Percentiles rank a stretch among this genome's conserved stretches.
Conservation (phyloP, 2,329 filamentous ascomycete genomes). For the Aspergillus pseudotamarii region DNA sequence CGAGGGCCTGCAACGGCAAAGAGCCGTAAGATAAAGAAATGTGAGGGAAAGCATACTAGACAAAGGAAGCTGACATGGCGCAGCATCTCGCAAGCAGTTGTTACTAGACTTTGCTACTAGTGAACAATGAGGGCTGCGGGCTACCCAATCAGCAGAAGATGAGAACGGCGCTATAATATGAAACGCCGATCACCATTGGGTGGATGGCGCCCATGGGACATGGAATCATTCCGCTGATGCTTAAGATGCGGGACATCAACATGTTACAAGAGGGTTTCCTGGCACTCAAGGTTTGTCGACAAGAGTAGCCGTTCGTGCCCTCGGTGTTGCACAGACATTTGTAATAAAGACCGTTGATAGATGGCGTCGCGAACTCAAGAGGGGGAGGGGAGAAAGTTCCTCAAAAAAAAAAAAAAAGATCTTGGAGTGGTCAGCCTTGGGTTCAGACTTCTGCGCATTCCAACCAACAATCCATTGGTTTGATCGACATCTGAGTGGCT, state of each 20-base stretch:
- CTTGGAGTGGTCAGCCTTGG: background rate
- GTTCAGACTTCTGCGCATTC: background rate
- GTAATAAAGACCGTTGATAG: background rate
- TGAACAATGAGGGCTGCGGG: slow-evolving; percentile 8
- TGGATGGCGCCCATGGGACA: background rate
- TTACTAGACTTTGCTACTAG: slow-evolving; percentile 3
- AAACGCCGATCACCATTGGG: slow-evolving; percentile 8
- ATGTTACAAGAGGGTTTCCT: background rate
- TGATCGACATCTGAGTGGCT: slow-evolving; percentile 4
- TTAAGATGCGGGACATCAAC: background rate
- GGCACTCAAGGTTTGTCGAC: background rate
- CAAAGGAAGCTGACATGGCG: slow-evolving; percentile 24
- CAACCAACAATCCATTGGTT: background rate
- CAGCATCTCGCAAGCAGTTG: slow-evolving; percentile 16
- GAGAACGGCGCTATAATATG: slow-evolving; percentile 1
- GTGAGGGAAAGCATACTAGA: background rate
- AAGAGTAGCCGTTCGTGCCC: background rate
- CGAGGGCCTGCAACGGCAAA: slow-evolving; percentile 1
- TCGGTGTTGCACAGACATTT: background rate
- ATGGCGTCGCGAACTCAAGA: background rate
- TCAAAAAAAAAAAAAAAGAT: background rate
- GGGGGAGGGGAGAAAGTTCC: background rate
- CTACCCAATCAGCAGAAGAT: slow-evolving; percentile 10
- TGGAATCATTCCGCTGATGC: background rate
- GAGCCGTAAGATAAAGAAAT: slow-evolving; percentile 6